phyloP scores from a whole-genome alignment of 768 basidiomycete species.

The Boletus rex-veris region DNA sequence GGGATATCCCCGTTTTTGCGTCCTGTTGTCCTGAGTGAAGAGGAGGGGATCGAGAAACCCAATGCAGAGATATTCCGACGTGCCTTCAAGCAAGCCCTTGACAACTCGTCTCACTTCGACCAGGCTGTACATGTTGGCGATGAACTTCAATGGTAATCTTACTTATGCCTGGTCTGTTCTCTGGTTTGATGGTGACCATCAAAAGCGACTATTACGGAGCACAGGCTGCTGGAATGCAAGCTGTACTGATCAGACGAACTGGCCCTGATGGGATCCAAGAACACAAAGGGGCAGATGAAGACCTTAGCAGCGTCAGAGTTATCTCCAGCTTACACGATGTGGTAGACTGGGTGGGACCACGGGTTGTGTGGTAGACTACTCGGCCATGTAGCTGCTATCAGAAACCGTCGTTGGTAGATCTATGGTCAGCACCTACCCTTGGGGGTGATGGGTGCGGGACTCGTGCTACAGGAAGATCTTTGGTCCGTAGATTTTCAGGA shows the following conservation, averaged over 20 bases:
- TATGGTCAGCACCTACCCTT: no score
- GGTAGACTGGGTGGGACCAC: constrained; percentile 34
- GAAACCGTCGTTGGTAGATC: not conserved
- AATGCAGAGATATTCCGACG: constrained; percentile 52
- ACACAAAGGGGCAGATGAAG: constrained; percentile 39
- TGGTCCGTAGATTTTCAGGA: no score
- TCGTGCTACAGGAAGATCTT: no score
- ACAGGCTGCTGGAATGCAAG: constrained; percentile 47
- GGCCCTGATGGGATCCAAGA: constrained; percentile 48
- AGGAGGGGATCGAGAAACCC: constrained; percentile 69
- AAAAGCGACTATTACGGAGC: constrained; percentile 69
- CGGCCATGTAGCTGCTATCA: not conserved
- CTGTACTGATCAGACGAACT: constrained; percentile 53
- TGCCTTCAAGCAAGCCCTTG: constrained; percentile 27
- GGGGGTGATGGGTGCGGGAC: no score
- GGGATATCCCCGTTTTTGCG: constrained; percentile 46
- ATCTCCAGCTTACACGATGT: constrained; percentile 38
- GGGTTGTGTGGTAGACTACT: constrained; percentile 2
- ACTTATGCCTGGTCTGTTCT: not conserved
- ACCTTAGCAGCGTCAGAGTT: constrained; percentile 38
- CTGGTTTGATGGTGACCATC: not conserved
- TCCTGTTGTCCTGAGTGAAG: constrained; percentile 67
- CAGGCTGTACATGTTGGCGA: constrained; percentile 75
- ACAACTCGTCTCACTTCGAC: not conserved
- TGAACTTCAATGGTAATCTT: constrained; percentile 59